A percentile compares a stretch with the other conserved stretches of the same genome.
Conservation (phyloP, 2,329 filamentous ascomycete species). For the Alternaria rosae region DNA sequence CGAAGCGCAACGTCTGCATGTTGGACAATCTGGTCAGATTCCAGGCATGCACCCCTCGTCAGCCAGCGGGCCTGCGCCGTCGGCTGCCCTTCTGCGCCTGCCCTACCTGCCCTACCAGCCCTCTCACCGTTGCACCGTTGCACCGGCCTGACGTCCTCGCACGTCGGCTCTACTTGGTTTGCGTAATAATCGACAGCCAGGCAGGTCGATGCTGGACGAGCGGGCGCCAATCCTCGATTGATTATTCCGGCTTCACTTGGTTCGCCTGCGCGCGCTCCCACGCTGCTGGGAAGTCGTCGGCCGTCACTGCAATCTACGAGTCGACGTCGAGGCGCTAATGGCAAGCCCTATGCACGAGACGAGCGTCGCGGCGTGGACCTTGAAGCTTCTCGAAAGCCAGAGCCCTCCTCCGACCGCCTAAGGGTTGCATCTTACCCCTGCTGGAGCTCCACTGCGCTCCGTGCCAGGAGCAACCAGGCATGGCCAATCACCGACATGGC, state of each 20-base stretch:
- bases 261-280: conserved; percentile 30
- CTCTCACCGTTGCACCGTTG: conserved; percentile 2
- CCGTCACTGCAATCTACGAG: conserved; percentile 3
- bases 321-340: not conserved
- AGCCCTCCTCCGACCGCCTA: conserved; percentile 25
- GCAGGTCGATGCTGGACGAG: conserved; percentile 26
- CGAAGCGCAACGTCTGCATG: conserved; percentile 7
- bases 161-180: conserved; percentile 22
- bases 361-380: conserved; percentile 10
- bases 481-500: conserved; percentile 36
- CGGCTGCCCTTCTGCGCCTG: conserved; percentile 6
- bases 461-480: conserved; percentile 24
- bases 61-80: conserved; percentile 13
- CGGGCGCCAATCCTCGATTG: conserved; percentile 25
- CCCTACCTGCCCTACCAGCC: conserved; percentile 18
- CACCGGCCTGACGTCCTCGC: conserved; percentile 26
- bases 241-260: conserved; percentile 28
- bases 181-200: conserved; percentile 26
- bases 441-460: conserved; percentile 31
- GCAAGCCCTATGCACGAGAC: conserved; percentile 18
- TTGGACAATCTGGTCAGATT: conserved; percentile 12
- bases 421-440: conserved; percentile 38
- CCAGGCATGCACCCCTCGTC: conserved; percentile 10
- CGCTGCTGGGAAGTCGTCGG: conserved; percentile 23
- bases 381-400: conserved; percentile 11